Conservation (phyloP, 179 eudicot genomes). For the Vitellaria paradoxa region DNA sequence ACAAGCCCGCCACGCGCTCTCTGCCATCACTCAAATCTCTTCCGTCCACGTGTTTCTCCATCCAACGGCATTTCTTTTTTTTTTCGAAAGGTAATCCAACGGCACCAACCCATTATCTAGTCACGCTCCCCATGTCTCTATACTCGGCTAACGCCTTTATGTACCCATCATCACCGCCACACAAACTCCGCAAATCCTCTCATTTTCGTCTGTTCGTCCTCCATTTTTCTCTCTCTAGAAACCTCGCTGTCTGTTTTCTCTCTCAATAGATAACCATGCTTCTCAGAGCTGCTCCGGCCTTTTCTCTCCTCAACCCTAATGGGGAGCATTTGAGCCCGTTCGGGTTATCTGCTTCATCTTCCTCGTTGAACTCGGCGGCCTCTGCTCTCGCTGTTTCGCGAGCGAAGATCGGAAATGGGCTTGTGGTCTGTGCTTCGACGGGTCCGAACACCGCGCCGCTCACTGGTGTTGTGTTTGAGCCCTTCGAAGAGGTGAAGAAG, state of each 20-base stretch:
- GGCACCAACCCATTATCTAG: no score
- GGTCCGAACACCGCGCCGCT: conserved; percentile 42
- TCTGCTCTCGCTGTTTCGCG: not conserved
- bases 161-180: no score
- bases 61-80: conserved; percentile 37
- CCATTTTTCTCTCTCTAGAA: conserved; percentile 13
- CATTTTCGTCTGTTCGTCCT: not conserved
- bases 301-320: conserved; percentile 27
- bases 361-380: conserved; percentile 17
- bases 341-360: conserved; percentile 5
- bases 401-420: conserved; percentile 25
- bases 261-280: conserved; percentile 32
- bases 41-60: conserved; percentile 42
- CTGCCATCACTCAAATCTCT: conserved; percentile 21
- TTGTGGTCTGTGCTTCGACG: conserved; percentile 33
- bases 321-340: conserved; percentile 26
- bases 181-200: not conserved
- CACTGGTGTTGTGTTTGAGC: conserved; percentile 85
- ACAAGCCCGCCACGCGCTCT: no score
- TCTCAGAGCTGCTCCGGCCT: conserved; percentile 49
- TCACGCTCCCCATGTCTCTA: not conserved
- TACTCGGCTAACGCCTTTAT: conserved; percentile 1
- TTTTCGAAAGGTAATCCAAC: no score
- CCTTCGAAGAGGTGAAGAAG: conserved; percentile 96
- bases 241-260: not conserved